A percentile compares a stretch with the other conserved stretches of the same genome.
Evolutionary conservation across 2,329 filamentous ascomycete species (phyloP).

Genomic region (Fusarium torreyae): DNA sequence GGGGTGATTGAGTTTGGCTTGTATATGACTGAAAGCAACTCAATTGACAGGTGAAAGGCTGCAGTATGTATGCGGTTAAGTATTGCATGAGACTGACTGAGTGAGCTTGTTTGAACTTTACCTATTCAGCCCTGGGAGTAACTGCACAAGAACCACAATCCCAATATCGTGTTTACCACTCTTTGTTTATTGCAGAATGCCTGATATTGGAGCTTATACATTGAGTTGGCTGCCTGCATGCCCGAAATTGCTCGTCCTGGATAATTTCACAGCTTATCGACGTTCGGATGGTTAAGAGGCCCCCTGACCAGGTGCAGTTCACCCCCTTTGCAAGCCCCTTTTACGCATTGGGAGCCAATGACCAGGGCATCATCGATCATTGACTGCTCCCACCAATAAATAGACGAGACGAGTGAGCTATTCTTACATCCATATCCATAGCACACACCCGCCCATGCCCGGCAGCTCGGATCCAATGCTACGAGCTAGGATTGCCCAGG

Average conservation of each 20-base stretch:
- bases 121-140: too few species aligned
- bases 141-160: too few species aligned
- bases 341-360: constrained; percentile 16
- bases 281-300: constrained; percentile 25
- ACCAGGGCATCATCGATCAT: constrained; percentile 36
- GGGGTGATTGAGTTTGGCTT: constrained; percentile 10
- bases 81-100: neutral
- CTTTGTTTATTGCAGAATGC: neutral
- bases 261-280: constrained; percentile 43
- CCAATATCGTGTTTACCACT: neutral
- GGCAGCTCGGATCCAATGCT: constrained; percentile 43
- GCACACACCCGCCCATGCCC: constrained; percentile 39
- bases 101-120: neutral
- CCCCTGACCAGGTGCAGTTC: constrained; percentile 27
- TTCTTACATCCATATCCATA: constrained; percentile 30
- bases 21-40: neutral
- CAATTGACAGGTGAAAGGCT: neutral
- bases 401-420: constrained; percentile 37
- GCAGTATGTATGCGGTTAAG: neutral
- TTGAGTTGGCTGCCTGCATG: constrained; percentile 31
- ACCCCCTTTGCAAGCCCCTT: constrained; percentile 36
- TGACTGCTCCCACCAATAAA: constrained; percentile 40
- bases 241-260: constrained; percentile 45
- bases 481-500: constrained; percentile 32
- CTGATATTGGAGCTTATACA: constrained; percentile 19